phyloP scores from a whole-genome alignment of 257 asterid species.

The Paulownia fortunei region DNA sequence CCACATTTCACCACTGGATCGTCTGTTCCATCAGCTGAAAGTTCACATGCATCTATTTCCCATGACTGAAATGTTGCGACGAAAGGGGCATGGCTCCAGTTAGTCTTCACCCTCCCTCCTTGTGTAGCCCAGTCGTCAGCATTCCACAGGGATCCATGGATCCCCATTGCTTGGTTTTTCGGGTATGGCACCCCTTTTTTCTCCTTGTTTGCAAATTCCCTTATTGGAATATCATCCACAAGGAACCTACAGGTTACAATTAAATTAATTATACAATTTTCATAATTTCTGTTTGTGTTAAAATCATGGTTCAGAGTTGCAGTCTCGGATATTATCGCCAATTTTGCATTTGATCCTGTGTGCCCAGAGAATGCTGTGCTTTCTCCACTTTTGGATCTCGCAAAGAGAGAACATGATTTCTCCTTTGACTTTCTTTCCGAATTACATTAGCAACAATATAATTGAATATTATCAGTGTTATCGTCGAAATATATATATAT shows the following conservation, averaged over 20 bases:
- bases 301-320: no score
- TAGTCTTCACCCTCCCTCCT: constrained; percentile 67
- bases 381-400: no score
- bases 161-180: constrained; percentile 58
- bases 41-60: constrained; percentile 55
- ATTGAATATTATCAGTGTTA: no score
- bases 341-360: no score
- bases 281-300: no score
- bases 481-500: no score
- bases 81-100: constrained; percentile 64
- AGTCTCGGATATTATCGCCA: no score
- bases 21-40: constrained; percentile 23
- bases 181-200: constrained; percentile 47
- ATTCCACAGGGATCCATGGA: constrained; percentile 64
- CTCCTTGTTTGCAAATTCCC: constrained; percentile 57
- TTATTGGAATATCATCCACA: constrained; percentile 60
- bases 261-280: no score
- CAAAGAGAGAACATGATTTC: no score
- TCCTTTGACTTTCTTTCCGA: no score
- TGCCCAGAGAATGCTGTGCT: no score
- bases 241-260: constrained; percentile 50
- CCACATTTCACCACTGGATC: constrained; percentile 45
- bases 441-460: no score
- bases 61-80: constrained; percentile 44
- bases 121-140: constrained; percentile 74